Base-by-base conservation (phyloP, 2,329 filamentous ascomycete genomes). In the Ustulina deusta region DNA sequence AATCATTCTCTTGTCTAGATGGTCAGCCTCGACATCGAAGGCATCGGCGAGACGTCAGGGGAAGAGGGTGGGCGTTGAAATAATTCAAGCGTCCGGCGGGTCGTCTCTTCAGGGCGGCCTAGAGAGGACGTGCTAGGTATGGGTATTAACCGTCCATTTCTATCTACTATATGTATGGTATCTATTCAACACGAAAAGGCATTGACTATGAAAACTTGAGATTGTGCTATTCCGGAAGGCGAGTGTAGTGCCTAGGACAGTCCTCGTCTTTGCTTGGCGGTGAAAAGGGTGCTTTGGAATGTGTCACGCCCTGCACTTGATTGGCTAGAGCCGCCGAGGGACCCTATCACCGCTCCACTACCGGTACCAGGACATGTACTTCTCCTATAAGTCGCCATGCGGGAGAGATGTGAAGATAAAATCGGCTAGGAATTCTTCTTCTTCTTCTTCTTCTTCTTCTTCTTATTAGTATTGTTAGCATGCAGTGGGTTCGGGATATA, bases 221-320 rank as follows among this genome's bases (percentile, higher is more conserved):
- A 40, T 17, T 27, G 6, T 10, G 15, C 6, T 49, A 15, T 27
- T 1, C 15, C 15, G 6, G 46, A 29, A 29, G 25, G 46, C 15
- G 46, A 29, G 46, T 49, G 46, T 20, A 27, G 4, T 29, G 22
- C 13, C 34, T 36, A 11, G 34, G 13, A 36, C 36, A 48, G 40
- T 48, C 15, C 25, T 29, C 36, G 25, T 49, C 25, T 20, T 42
- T 51, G 36, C 59, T 63, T 49, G 59, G 62, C 66, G 38, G n/a
- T 27, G 52, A 48, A 49, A 42, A 63, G 34, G 25, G 10, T 17
- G 22, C 27, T 52, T 38, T 2, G 46, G 29, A 42, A 38, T 52
- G 57, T 73, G 70, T 72, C 69, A 73, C 46, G 70, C 71, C 72
- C 72, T 69, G 56, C 38, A n/a, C 34, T 20, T 74, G 69, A 75